A percentile compares a stretch with the other conserved stretches of the same genome.
Evolutionary conservation across 2,329 filamentous ascomycete genomes (phyloP).

Genomic region (Dichotomopilus funicola): DNA sequence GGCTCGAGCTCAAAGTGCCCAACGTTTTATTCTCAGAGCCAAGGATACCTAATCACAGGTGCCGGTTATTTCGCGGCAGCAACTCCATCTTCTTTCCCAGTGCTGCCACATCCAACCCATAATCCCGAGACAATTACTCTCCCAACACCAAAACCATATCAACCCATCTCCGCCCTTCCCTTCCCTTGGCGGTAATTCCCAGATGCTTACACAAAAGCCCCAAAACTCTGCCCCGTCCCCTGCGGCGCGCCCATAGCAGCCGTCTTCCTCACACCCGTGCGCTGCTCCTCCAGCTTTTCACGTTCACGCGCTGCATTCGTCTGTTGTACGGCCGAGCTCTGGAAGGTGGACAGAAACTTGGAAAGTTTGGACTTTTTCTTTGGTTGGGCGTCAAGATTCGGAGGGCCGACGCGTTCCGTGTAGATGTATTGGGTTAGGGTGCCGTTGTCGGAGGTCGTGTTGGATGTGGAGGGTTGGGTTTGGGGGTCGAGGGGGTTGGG

Average conservation of each 20-base stretch:
- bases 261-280: slow-evolving; percentile 11
- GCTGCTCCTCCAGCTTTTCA: slow-evolving; percentile 11
- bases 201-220: background rate
- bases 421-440: slow-evolving; percentile 10
- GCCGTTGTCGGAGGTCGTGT: background rate
- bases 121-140: too few relatives aligned
- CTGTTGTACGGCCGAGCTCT: slow-evolving; percentile 14
- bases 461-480: background rate
- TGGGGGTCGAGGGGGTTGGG: background rate
- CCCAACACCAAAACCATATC: too few relatives aligned
- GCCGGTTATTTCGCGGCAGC: too few relatives aligned
- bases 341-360: slow-evolving; percentile 17
- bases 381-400: slow-evolving; percentile 14
- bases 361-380: slow-evolving; percentile 14
- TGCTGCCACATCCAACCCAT: too few relatives aligned
- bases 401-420: background rate
- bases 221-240: background rate
- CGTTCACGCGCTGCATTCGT: slow-evolving; percentile 6
- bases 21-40: too few relatives aligned
- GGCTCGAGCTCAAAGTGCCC: too few relatives aligned
- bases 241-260: background rate
- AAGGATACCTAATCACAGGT: too few relatives aligned
- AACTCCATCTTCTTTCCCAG: too few relatives aligned
- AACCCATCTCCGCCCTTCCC: too few relatives aligned
- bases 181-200: background rate